These are phyloP conservation scores for Chaetothyriales sp. DNA, from an alignment of 2,329 filamentous ascomycete genomes.

Conservation along the genomic window DNA sequence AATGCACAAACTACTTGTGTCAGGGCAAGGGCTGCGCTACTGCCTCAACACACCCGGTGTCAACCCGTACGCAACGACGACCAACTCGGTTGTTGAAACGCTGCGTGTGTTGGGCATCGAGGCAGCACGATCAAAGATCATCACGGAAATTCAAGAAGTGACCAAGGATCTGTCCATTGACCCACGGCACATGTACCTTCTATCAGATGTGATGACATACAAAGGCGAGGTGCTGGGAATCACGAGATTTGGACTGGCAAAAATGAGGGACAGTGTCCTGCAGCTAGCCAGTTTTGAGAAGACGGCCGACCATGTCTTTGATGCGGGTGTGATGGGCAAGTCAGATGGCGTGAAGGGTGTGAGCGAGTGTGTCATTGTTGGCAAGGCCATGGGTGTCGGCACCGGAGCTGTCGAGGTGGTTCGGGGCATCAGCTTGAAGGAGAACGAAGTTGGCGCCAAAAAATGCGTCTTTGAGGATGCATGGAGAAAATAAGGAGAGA, in stretches of 20 bases:
- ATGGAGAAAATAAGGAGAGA: constrained; percentile 19
- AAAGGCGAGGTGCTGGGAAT: constrained; percentile 95
- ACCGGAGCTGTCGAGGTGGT: constrained; percentile 89
- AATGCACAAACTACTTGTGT: constrained; percentile 63
- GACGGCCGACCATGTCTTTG: constrained; percentile 93
- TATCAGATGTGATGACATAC: constrained; percentile 98
- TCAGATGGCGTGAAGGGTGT: constrained; percentile 85
- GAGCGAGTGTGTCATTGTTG: constrained; percentile 95
- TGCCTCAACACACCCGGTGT: constrained; percentile 94
- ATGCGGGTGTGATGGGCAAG: constrained; percentile 84
- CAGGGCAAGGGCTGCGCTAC: constrained; percentile 76
- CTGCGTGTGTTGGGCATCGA: constrained; percentile 83
- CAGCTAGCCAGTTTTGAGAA: constrained; percentile 96
- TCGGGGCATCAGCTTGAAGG: constrained; percentile 52
- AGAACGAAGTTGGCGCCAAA: constrained; percentile 42
- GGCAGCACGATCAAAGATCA: constrained; percentile 78
- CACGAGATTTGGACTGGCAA: constrained; percentile 86
- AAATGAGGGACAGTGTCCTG: constrained; percentile 87
- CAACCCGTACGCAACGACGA: constrained; percentile 55
- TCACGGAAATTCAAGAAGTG: constrained; percentile 70
- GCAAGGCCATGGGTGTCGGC: constrained; percentile 79
- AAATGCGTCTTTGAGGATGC: constrained; percentile 53
- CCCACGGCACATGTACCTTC: constrained; percentile 89
- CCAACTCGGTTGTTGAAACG: constrained; percentile 85
- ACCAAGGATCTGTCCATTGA: constrained; percentile 95